These are phyloP conservation scores for Diaporthe nobilis DNA, from an alignment of 2,329 filamentous ascomycete species.

Conservation along the genomic window DNA sequence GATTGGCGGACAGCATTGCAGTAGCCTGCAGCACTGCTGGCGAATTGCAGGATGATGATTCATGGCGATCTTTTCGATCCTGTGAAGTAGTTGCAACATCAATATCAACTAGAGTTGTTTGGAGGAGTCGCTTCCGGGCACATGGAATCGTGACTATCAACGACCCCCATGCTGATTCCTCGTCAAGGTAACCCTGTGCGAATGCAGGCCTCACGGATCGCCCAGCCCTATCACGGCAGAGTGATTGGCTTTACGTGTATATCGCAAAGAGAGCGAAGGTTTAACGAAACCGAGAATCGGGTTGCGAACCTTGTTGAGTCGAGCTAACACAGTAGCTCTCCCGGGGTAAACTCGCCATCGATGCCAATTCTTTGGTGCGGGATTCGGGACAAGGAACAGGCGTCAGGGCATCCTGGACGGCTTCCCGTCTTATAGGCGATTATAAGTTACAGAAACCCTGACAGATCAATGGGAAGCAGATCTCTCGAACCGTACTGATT, in stretches of 20 bases:
- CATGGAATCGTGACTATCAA: neutral
- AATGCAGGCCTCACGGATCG: neutral
- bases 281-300: conserved; percentile 9
- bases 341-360: neutral
- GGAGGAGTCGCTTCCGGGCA: conserved; percentile 14
- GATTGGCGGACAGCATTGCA: neutral
- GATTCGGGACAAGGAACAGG: conserved; percentile 17
- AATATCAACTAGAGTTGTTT: neutral
- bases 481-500: neutral
- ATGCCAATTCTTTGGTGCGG: conserved; percentile 26
- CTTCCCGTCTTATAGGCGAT: conserved; percentile 11
- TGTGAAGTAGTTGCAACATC: conserved; percentile 11
- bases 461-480: neutral
- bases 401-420: neutral
- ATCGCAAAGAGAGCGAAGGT: neutral
- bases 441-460: conserved; percentile 24
- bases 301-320: conserved; percentile 17
- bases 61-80: conserved; percentile 1
- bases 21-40: neutral
- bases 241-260: neutral
- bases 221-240: neutral
- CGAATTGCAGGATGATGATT: conserved; percentile 21
- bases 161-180: neutral
- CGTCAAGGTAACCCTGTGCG: neutral
- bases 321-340: neutral